Evolutionary conservation across 129 eudicot species (phyloP).

Genomic region (Helichrysum umbraculigerum): DNA sequence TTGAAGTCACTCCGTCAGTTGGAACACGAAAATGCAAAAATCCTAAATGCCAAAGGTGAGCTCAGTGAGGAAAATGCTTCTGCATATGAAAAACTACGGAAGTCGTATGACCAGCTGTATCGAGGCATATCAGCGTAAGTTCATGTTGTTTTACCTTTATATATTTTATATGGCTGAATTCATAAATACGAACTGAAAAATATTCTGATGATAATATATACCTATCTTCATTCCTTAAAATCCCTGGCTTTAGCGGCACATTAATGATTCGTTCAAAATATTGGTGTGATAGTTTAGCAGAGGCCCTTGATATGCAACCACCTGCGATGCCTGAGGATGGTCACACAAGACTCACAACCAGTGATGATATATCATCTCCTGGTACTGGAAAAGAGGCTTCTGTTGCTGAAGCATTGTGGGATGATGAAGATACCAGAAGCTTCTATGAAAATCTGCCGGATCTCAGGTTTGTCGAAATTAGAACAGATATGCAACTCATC

Average conservation of each 20-base stretch:
- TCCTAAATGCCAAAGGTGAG: constrained; percentile 89
- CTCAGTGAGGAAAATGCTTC: constrained; percentile 90
- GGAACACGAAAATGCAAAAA: constrained; percentile 97
- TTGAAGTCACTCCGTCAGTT: constrained; percentile 87
- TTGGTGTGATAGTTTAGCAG: constrained; percentile 68
- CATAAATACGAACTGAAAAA: background rate
- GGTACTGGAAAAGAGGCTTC: constrained; percentile 77
- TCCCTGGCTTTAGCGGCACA: background rate
- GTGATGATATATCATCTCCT: constrained; percentile 72
- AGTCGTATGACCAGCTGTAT: constrained; percentile 83
- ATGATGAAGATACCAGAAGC: constrained; percentile 92
- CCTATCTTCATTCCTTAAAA: background rate
- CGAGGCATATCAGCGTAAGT: constrained; percentile 97
- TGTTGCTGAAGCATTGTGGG: constrained; percentile 84
- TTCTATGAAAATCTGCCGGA: constrained; percentile 92
- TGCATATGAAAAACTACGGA: constrained; percentile 87
- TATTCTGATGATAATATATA: constrained; percentile 4
- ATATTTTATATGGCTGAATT: background rate
- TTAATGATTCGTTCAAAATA: background rate
- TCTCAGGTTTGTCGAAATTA: constrained; percentile 61
- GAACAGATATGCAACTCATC: constrained; percentile 3
- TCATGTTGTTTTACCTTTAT: constrained; percentile 7
- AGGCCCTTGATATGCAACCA: constrained; percentile 96
- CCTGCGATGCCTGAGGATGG: constrained; percentile 98
- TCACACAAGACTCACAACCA: constrained; percentile 83